Percentiles rank a stretch among this genome's conserved stretches.
Conservation (phyloP, 2,329 filamentous ascomycete species). For the Dothidotthia symphoricarpi region DNA sequence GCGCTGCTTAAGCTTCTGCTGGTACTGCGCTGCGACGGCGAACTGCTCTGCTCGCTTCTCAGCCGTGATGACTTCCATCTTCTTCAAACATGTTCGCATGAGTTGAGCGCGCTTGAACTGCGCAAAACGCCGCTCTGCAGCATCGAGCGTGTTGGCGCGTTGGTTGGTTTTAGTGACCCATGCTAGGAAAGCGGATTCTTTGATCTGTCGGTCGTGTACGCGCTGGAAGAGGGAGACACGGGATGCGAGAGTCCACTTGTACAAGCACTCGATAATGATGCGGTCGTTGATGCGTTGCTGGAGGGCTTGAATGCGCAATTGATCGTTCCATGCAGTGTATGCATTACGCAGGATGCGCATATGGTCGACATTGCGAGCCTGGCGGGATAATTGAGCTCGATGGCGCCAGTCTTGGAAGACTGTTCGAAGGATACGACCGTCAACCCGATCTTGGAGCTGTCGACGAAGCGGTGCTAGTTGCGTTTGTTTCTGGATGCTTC, state of each 20-base stretch:
- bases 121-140: conserved; percentile 32
- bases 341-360: conserved; percentile 56
- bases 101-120: conserved; percentile 33
- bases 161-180: conserved; percentile 34
- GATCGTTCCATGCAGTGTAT: conserved; percentile 63
- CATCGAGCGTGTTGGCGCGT: conserved; percentile 27
- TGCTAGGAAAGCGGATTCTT: conserved; percentile 23
- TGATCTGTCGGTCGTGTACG: conserved; percentile 34
- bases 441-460: conserved; percentile 46
- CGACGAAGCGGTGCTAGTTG: conserved; percentile 46
- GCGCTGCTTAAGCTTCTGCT: conserved; percentile 42
- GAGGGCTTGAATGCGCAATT: conserved; percentile 55
- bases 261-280: conserved; percentile 55
- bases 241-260: conserved; percentile 60
- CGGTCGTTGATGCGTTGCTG: conserved; percentile 56
- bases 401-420: conserved; percentile 53
- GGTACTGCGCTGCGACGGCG: conserved; percentile 44
- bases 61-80: conserved; percentile 27
- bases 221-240: conserved; percentile 44
- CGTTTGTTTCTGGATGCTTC: conserved; percentile 38
- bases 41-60: conserved; percentile 31
- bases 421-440: conserved; percentile 47
- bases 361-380: conserved; percentile 53
- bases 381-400: conserved; percentile 42
- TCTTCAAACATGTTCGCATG: conserved; percentile 26